These are phyloP conservation scores for Nigrospora osmanthi DNA, from an alignment of 2,329 filamentous ascomycete species.

Conservation along the genomic window DNA sequence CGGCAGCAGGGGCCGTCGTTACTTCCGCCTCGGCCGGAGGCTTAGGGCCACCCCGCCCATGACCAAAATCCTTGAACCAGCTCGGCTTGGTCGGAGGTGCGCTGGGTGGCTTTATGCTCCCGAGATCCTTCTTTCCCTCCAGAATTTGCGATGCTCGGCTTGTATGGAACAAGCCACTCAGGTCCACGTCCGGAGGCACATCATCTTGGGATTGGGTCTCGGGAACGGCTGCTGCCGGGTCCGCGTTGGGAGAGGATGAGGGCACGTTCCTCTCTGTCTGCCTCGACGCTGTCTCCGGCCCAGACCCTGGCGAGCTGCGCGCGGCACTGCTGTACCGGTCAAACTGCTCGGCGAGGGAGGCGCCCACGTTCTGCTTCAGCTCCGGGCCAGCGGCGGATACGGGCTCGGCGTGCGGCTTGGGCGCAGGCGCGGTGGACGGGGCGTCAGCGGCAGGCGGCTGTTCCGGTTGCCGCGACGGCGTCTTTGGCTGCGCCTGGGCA, in stretches of 20 bases:
- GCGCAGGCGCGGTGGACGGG: no score
- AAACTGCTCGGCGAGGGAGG: no score
- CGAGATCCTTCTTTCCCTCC: conserved; percentile 16
- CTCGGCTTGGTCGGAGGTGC: conserved; percentile 13
- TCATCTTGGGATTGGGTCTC: conserved; percentile 15
- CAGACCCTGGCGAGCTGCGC: background rate
- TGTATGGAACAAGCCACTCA: conserved; percentile 40
- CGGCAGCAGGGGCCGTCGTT: background rate
- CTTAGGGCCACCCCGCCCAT: conserved; percentile 9
- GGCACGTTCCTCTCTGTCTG: background rate
- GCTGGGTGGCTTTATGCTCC: conserved; percentile 10
- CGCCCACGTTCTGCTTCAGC: no score
- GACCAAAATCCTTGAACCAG: conserved; percentile 26
- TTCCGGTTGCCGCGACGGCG: background rate
- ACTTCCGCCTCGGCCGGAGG: background rate
- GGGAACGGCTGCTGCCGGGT: background rate
- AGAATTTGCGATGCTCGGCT: conserved; percentile 35
- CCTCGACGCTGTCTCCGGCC: background rate
- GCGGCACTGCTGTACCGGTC: no score
- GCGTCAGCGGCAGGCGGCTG: no score
- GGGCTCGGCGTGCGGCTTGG: no score
- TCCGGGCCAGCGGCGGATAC: no score
- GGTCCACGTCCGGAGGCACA: conserved; percentile 30
- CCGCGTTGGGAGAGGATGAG: no score
- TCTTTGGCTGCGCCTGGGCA: conserved; percentile 3